These are phyloP conservation scores for Lophium mytilinum DNA, from an alignment of 495 filamentous ascomycete genomes.

Conservation along the genomic window DNA sequence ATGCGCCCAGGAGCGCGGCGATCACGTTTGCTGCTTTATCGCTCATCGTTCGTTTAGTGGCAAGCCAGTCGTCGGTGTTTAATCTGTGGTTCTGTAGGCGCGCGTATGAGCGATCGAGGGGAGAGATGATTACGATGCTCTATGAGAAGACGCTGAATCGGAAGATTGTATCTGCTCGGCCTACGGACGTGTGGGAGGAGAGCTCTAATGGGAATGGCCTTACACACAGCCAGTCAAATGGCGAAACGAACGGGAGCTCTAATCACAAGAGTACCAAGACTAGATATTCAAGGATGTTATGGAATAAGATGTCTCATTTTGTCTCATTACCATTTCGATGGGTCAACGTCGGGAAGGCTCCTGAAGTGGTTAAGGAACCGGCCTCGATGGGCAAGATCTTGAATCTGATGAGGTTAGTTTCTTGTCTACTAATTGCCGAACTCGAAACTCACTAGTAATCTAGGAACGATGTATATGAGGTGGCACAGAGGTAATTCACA, in stretches of 20 bases:
- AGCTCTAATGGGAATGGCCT: too few species aligned
- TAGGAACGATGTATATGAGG: slow-evolving; percentile 66
- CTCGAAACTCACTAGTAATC: slow-evolving; percentile 8
- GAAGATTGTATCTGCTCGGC: slow-evolving; percentile 43
- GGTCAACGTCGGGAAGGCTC: slow-evolving; percentile 8
- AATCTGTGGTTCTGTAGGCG: slow-evolving; percentile 66
- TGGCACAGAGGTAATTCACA: slow-evolving; percentile 50
- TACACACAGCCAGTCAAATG: background rate
- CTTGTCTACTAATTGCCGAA: background rate
- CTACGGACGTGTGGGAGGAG: too few species aligned
- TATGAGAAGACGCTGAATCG: slow-evolving; percentile 75
- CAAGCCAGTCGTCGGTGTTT: slow-evolving; percentile 59
- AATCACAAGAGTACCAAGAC: background rate
- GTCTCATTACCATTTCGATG: background rate
- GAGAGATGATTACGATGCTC: slow-evolving; percentile 81
- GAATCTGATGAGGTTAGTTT: slow-evolving; percentile 56
- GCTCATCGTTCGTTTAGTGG: slow-evolving; percentile 50
- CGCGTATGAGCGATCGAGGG: slow-evolving; percentile 68
- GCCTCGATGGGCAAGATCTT: slow-evolving; percentile 79
- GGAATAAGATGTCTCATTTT: background rate
- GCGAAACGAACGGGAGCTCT: background rate
- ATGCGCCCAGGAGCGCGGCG: slow-evolving; percentile 44
- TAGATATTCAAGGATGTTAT: background rate
- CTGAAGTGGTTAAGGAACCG: slow-evolving; percentile 42
- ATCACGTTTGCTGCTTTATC: slow-evolving; percentile 59